A percentile compares a stretch with the other conserved stretches of the same genome.
Conservation (phyloP, 2,329 filamentous ascomycete genomes). For the Neonectria magnoliae region DNA sequence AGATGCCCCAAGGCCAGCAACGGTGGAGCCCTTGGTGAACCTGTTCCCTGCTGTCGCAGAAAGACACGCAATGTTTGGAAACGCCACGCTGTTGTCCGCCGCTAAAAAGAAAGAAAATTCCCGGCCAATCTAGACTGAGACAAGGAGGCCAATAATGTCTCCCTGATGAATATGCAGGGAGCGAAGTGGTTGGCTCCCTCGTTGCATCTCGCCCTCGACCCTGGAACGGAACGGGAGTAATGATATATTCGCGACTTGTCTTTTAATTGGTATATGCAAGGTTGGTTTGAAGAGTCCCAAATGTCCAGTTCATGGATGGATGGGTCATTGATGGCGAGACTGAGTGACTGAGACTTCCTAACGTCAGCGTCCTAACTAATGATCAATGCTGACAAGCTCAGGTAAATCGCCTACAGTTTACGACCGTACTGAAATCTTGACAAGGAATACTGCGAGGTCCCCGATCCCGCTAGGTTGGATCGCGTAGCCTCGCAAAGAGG, state of each 20-base stretch:
- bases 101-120: neutral
- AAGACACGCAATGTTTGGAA: neutral
- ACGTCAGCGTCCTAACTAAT: neutral
- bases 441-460: neutral
- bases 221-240: neutral
- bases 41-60: neutral
- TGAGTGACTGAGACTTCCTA: too few species aligned
- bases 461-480: neutral
- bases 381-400: neutral
- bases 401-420: neutral
- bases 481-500: neutral
- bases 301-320: neutral
- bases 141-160: neutral
- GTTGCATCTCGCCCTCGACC: neutral
- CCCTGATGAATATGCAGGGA: neutral
- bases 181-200: neutral
- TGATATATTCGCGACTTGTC: neutral
- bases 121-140: neutral
- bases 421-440: too few species aligned
- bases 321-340: neutral
- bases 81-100: neutral
- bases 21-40: neutral
- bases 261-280: neutral
- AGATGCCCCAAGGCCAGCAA: neutral
- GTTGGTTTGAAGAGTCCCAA: neutral